A percentile compares a stretch with the other conserved stretches of the same genome.
Evolutionary conservation across 352 stramenopile species (phyloP).

Genomic region (Globisporangium echinulatum): DNA sequence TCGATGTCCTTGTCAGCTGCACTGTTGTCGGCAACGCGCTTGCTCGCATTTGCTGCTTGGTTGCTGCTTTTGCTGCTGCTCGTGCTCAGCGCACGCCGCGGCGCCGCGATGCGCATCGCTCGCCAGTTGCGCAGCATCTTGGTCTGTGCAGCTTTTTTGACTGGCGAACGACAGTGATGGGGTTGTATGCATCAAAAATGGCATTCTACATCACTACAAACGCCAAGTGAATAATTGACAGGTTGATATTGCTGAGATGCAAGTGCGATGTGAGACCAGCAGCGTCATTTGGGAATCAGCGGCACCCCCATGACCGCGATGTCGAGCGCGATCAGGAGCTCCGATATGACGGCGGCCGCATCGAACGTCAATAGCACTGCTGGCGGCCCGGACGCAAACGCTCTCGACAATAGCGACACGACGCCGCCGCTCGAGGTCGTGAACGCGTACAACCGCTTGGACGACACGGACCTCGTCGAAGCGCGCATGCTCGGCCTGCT

Average conservation of each 20-base stretch:
- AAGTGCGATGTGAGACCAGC: too few relatives aligned
- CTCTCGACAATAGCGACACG: background rate
- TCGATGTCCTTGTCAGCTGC: background rate
- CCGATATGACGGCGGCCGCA: too few relatives aligned
- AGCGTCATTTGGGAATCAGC: too few relatives aligned
- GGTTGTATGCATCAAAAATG: too few relatives aligned
- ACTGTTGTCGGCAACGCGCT: background rate
- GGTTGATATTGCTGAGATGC: too few relatives aligned
- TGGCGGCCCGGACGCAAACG: background rate
- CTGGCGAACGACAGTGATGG: background rate
- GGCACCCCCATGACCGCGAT: background rate
- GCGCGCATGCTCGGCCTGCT: constrained; percentile 44
- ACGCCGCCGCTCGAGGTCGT: too few relatives aligned
- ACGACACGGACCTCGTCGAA: constrained; percentile 47
- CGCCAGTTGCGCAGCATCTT: constrained; percentile 4
- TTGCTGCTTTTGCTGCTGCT: background rate
- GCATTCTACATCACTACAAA: too few relatives aligned
- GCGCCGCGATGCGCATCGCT: background rate
- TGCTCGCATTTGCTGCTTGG: background rate
- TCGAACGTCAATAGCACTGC: background rate
- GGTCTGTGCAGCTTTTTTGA: background rate
- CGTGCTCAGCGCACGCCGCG: background rate
- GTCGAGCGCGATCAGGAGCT: background rate
- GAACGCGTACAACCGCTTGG: constrained; percentile 31
- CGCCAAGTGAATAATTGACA: too few relatives aligned